Percentiles rank a stretch among this genome's conserved stretches.
These are phyloP conservation scores for Globisporangium middletonii DNA, from an alignment of 352 stramenopile genomes.

Conservation along the genomic window DNA sequence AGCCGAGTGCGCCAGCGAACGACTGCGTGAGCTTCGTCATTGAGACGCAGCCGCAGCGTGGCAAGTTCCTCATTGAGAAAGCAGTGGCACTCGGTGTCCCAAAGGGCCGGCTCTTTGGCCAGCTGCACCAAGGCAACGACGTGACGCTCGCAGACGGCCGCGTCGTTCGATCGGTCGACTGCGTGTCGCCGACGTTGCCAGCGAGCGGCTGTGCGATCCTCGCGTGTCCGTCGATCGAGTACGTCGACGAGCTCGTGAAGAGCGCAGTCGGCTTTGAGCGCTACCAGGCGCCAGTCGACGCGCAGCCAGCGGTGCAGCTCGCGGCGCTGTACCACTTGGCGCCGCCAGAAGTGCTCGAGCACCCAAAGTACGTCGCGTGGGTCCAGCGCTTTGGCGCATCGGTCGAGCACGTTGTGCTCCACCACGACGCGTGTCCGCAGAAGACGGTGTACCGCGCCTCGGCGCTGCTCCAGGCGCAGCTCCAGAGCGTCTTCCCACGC, in stretches of 20 bases:
- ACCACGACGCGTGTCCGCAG: slow-evolving; percentile 34
- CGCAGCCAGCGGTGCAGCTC: slow-evolving; percentile 34
- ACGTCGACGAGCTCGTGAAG: slow-evolving; percentile 51
- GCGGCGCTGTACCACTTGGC: slow-evolving; percentile 63
- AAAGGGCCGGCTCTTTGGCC: slow-evolving; percentile 70
- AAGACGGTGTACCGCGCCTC: slow-evolving; percentile 76
- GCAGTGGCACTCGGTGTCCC: slow-evolving; percentile 64
- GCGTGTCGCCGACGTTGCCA: slow-evolving; percentile 58
- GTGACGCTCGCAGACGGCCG: slow-evolving; percentile 60
- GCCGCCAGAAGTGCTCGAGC: slow-evolving; percentile 30
- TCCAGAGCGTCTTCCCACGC: slow-evolving; percentile 57
- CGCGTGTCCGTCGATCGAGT: slow-evolving; percentile 52
- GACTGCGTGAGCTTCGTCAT: slow-evolving; percentile 68
- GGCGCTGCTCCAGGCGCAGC: slow-evolving; percentile 58
- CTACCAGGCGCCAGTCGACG: slow-evolving; percentile 25
- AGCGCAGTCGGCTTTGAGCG: slow-evolving; percentile 27
- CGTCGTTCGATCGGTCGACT: slow-evolving; percentile 61
- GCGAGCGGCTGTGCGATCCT: slow-evolving; percentile 43
- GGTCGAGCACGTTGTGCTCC: slow-evolving; percentile 56
- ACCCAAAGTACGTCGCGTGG: slow-evolving; percentile 63
- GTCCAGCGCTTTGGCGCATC: slow-evolving; percentile 42
- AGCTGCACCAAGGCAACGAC: slow-evolving; percentile 75
- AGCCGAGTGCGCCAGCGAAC: slow-evolving; percentile 10
- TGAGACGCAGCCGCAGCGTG: slow-evolving; percentile 60
- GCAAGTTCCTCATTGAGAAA: slow-evolving; percentile 76